These are phyloP conservation scores for Yamadazyma takamatsuzukensis DNA, from an alignment of 805 yeast species.

Conservation along the genomic window DNA sequence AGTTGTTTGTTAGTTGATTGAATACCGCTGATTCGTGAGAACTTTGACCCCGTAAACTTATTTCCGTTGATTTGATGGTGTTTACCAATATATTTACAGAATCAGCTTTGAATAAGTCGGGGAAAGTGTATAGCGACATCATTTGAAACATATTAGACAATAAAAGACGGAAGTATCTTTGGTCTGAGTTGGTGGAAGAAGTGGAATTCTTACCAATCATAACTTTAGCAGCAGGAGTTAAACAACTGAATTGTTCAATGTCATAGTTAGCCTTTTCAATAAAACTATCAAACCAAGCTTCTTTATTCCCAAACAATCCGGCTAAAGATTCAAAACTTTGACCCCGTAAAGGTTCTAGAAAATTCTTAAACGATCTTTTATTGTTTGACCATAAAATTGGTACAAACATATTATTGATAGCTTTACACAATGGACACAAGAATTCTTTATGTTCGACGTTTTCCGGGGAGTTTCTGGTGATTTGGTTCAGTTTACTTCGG, in stretches of 20 bases:
- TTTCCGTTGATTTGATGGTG: constrained; percentile 63
- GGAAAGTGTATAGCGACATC: constrained; percentile 34
- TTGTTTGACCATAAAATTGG: constrained; percentile 67
- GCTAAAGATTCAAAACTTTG: constrained; percentile 10
- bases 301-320: constrained; percentile 7
- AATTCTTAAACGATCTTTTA: constrained; percentile 23
- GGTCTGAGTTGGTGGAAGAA: constrained; percentile 6
- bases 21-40: constrained; percentile 43
- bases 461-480: constrained; percentile 81
- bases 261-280: constrained; percentile 17
- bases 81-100: constrained; percentile 42
- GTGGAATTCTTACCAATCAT: constrained; percentile 19
- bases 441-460: constrained; percentile 68
- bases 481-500: constrained; percentile 57
- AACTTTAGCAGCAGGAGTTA: constrained; percentile 25
- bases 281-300: constrained; percentile 24
- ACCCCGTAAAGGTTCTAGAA: constrained; percentile 15
- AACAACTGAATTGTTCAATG: constrained; percentile 18
- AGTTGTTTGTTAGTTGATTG: constrained; percentile 59
- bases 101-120: constrained; percentile 33
- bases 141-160: constrained; percentile 34
- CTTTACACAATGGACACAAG: constrained; percentile 87
- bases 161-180: constrained; percentile 23
- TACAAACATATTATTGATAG: constrained; percentile 76
- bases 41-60: constrained; percentile 54